A percentile compares a stretch with the other conserved stretches of the same genome.
Evolutionary conservation across 345 rosid genomes (phyloP).

Genomic region (Brassica carinata): DNA sequence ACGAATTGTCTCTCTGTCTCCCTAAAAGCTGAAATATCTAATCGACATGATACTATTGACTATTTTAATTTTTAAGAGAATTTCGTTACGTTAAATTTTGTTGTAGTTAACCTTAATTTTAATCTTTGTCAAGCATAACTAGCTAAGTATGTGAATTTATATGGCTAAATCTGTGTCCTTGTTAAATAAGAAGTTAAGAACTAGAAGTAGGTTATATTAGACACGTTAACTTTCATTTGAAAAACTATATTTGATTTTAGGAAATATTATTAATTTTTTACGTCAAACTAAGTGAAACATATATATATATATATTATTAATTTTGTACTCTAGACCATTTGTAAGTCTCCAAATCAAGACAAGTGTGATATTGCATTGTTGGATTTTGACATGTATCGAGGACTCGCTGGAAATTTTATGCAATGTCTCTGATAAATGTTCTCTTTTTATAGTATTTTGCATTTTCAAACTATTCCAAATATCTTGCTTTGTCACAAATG

Average conservation of each 20-base stretch:
- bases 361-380: not conserved
- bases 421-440: not conserved
- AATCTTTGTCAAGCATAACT: constrained; percentile 7
- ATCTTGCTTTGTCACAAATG: not conserved
- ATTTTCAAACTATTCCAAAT: not conserved
- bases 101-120: constrained; percentile 27
- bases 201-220: not conserved
- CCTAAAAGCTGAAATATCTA: not conserved
- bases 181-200: not conserved
- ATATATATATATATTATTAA: too few species aligned
- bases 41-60: not conserved
- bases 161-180: not conserved
- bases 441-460: not conserved
- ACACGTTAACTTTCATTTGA: not conserved
- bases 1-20: constrained; percentile 23
- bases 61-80: not conserved
- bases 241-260: not conserved
- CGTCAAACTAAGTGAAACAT: not conserved
- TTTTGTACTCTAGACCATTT: not conserved
- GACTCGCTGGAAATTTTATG: not conserved
- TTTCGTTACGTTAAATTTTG: constrained; percentile 16
- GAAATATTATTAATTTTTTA: not conserved
- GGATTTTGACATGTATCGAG: not conserved
- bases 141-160: not conserved
- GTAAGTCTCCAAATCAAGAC: not conserved